A percentile compares a stretch with the other conserved stretches of the same genome.
These are phyloP conservation scores for Salinomyces thailandicus DNA, from an alignment of 2,329 filamentous ascomycete genomes.

Conservation along the genomic window DNA sequence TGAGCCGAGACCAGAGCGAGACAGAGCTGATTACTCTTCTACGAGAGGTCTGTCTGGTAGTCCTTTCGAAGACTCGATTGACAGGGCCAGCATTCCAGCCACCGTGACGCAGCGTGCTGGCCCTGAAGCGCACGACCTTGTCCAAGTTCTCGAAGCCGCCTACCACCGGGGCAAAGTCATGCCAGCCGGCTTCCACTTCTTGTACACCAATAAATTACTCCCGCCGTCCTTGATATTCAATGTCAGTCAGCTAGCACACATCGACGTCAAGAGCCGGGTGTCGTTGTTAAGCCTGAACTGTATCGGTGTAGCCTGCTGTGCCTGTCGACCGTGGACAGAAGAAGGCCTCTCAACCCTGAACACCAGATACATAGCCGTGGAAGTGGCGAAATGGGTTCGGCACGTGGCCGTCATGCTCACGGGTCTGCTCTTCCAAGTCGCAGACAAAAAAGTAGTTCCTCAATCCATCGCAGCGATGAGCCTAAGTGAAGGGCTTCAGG, in stretches of 20 bases:
- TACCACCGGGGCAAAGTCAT: background rate
- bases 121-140: background rate
- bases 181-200: background rate
- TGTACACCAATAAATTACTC: background rate
- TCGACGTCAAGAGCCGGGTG: background rate
- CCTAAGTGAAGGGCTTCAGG: background rate
- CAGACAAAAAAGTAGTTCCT: background rate
- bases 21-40: background rate
- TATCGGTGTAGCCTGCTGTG: background rate
- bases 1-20: background rate
- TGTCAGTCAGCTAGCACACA: background rate
- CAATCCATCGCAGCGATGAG: background rate
- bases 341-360: background rate
- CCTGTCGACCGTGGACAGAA: background rate
- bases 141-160: background rate
- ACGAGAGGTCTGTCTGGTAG: background rate
- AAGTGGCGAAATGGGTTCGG: background rate
- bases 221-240: background rate
- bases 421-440: background rate
- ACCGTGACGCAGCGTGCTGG: background rate
- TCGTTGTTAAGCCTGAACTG: background rate
- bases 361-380: background rate
- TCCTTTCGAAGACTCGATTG: too few species aligned
- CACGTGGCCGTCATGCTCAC: background rate
- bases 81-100: too few species aligned